Evolutionary conservation across 75 land plant genomes (phyloP).

Genomic region (Adiantum capillusveneris): DNA sequence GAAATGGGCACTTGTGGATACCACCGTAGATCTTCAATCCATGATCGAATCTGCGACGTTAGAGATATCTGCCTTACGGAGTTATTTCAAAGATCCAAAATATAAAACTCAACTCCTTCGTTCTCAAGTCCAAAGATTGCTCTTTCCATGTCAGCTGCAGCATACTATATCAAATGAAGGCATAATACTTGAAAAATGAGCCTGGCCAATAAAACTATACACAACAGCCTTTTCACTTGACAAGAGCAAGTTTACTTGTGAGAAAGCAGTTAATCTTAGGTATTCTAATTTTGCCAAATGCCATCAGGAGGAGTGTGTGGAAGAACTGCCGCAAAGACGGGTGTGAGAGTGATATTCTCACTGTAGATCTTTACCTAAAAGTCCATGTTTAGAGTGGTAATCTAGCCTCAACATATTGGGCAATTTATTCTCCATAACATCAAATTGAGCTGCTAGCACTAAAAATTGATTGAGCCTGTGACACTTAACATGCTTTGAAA

Average conservation of each 20-base stretch:
- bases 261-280: constrained; percentile 74
- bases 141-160: constrained; percentile 88
- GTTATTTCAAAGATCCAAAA: constrained; percentile 86
- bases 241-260: constrained; percentile 54
- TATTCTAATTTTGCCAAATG: constrained; percentile 69
- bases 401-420: too few species aligned
- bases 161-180: constrained; percentile 42
- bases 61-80: constrained; percentile 43
- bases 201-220: too few species aligned
- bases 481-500: too few species aligned
- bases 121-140: constrained; percentile 61
- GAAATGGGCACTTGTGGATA: too few species aligned
- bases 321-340: constrained; percentile 67
- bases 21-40: too few species aligned
- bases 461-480: too few species aligned
- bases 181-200: not conserved
- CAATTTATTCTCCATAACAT: too few species aligned
- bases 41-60: too few species aligned
- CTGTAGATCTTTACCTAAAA: constrained; percentile 61
- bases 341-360: constrained; percentile 67
- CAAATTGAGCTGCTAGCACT: too few species aligned
- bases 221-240: too few species aligned
- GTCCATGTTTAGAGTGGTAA: too few species aligned
- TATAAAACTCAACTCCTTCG: constrained; percentile 78
- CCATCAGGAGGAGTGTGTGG: constrained; percentile 66